Conservation (phyloP, 306 rosid genomes). For the Sphenostylis stenocarpa region DNA sequence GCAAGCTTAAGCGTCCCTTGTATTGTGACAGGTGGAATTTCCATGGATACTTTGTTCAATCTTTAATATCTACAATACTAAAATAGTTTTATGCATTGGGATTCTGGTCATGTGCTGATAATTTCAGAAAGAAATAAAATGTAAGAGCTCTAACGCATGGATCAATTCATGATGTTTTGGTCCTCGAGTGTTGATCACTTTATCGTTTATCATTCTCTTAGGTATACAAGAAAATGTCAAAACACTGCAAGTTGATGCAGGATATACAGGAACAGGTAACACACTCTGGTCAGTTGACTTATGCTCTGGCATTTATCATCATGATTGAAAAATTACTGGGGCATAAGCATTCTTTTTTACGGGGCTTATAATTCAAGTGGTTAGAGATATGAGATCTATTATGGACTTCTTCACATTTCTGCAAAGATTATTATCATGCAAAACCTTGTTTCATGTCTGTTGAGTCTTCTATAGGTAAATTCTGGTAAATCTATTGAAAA, state of each 20-base stretch:
- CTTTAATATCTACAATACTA: constrained; percentile 14
- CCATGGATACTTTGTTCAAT: constrained; percentile 8
- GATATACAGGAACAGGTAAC: constrained; percentile 81
- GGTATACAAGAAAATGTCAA: constrained; percentile 74
- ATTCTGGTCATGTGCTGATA: neutral
- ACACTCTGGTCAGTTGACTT: neutral
- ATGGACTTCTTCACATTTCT: constrained; percentile 8
- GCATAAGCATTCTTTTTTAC: constrained; percentile 2
- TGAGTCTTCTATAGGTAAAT: constrained; percentile 56
- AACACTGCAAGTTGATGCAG: constrained; percentile 71
- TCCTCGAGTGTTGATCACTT: neutral
- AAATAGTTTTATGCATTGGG: neutral
- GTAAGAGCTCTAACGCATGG: neutral
- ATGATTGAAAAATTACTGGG: neutral
- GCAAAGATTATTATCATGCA: constrained; percentile 14
- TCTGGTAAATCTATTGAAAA: constrained; percentile 74
- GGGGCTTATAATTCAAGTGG: neutral
- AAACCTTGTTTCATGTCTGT: constrained; percentile 26
- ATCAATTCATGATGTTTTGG: neutral
- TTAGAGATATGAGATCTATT: constrained; percentile 23
- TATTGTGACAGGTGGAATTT: constrained; percentile 1
- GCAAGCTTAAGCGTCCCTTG: constrained; percentile 6
- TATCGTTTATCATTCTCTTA: constrained; percentile 33
- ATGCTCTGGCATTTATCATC: constrained; percentile 12
- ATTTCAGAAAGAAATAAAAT: neutral